phyloP scores from a whole-genome alignment of 345 rosid genomes.

The Salix viminalis region DNA sequence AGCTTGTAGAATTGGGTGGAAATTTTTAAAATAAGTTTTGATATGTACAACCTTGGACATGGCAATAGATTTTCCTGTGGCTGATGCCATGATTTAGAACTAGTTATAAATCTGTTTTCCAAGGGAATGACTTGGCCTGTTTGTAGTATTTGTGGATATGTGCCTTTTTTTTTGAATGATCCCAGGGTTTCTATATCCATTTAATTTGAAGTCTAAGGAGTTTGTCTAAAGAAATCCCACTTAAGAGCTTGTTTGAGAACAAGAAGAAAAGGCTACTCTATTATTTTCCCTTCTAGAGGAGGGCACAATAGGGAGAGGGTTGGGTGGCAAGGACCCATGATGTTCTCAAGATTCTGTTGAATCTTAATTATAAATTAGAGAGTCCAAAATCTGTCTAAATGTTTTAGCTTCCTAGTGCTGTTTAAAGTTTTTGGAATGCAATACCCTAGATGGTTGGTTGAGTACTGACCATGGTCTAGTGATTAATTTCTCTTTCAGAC shows the following conservation, averaged over 20 bases:
- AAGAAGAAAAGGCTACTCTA: not conserved
- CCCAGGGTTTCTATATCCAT: no score
- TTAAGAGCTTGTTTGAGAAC: not conserved
- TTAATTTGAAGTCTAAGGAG: no score
- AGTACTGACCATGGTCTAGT: not conserved
- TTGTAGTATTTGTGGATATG: no score
- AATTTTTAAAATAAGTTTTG: no score
- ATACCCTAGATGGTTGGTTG: not conserved
- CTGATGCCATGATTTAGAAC: no score
- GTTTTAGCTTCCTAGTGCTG: not conserved
- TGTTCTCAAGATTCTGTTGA: not conserved
- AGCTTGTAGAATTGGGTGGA: no score
- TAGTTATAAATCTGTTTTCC: no score
- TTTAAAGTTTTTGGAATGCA: not conserved
- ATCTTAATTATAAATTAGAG: not conserved
- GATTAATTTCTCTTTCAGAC: constrained; percentile 46
- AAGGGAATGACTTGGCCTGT: no score
- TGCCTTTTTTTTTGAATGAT: no score
- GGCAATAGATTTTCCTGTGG: no score
- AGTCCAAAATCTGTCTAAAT: not conserved
- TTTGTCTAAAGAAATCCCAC: not conserved
- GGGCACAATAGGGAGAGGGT: not conserved
- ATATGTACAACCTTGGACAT: no score
- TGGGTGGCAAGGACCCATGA: not conserved
- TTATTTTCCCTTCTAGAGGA: not conserved